Conservation (phyloP, 331 rosid species). For the Malus hybrid region DNA sequence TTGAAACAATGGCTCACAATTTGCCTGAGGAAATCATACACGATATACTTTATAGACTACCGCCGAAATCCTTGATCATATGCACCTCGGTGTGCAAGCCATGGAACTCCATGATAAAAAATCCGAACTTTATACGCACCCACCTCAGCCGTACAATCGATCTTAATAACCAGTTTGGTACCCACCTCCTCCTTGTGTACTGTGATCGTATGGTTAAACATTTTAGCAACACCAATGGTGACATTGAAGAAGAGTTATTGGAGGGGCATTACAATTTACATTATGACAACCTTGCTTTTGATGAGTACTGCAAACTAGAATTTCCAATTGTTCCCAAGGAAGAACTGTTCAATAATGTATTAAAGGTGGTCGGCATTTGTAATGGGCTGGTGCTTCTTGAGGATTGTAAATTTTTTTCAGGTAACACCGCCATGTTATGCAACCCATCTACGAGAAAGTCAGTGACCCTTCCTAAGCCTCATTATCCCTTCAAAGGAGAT, state of each 20-base stretch:
- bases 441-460: constrained; percentile 20
- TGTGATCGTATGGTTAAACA: not conserved
- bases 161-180: not conserved
- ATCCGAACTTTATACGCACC: not conserved
- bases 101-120: no score
- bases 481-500: not conserved
- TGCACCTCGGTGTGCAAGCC: no score
- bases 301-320: not conserved
- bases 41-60: no score
- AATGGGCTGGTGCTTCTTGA: constrained; percentile 14
- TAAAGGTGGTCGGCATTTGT: constrained; percentile 2
- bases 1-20: not conserved
- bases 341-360: not conserved
- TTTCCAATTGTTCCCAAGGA: not conserved
- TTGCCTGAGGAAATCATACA: not conserved
- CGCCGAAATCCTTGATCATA: no score
- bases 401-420: not conserved
- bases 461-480: constrained; percentile 15
- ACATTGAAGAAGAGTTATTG: not conserved
- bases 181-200: not conserved
- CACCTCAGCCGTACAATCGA: not conserved
- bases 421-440: not conserved
- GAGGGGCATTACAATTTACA: not conserved
- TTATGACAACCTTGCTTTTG: not conserved
- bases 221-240: no score